Percentiles rank a stretch among this genome's conserved stretches.
Evolutionary conservation across 2,329 filamentous ascomycete species (phyloP).

Genomic region (Trichophyton equinum): DNA sequence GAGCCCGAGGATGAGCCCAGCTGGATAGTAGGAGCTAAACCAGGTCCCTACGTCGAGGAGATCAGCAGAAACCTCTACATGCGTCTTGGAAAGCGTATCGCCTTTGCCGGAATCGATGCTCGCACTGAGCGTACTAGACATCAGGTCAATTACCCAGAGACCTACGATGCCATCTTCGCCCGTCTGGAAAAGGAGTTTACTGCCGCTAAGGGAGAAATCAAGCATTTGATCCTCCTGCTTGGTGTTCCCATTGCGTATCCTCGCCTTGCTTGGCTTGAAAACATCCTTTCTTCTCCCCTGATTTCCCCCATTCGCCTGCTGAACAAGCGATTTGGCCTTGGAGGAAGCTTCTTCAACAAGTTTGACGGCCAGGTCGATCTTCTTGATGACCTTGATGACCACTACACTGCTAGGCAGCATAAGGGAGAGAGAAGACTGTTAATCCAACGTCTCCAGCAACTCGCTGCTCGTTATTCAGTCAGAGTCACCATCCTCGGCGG

Average conservation of each 20-base stretch:
- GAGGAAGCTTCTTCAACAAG: slow-evolving; percentile 77
- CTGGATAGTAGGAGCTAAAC: slow-evolving; percentile 65
- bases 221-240: slow-evolving; percentile 50
- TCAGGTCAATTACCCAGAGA: slow-evolving; percentile 72
- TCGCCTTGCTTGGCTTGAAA: slow-evolving; percentile 91
- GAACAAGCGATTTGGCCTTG: slow-evolving; percentile 79
- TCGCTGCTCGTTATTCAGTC: slow-evolving; percentile 43
- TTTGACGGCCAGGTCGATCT: slow-evolving; percentile 69
- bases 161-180: slow-evolving; percentile 49
- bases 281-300: slow-evolving; percentile 72
- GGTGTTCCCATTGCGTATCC: slow-evolving; percentile 59
- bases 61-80: slow-evolving; percentile 49
- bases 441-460: slow-evolving; percentile 50
- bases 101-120: slow-evolving; percentile 48
- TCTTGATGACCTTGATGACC: slow-evolving; percentile 53
- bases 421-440: slow-evolving; percentile 74
- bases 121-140: slow-evolving; percentile 71
- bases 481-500: slow-evolving; percentile 52
- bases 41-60: slow-evolving; percentile 56
- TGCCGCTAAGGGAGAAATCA: slow-evolving; percentile 43
- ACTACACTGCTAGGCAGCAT: slow-evolving; percentile 82
- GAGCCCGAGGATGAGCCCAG: slow-evolving; percentile 49
- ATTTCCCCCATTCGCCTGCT: slow-evolving; percentile 81
- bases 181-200: slow-evolving; percentile 42
- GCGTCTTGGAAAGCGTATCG: slow-evolving; percentile 52